Base-by-base conservation (phyloP, 2,329 filamentous ascomycete species). In the Xylaria sp. region DNA sequence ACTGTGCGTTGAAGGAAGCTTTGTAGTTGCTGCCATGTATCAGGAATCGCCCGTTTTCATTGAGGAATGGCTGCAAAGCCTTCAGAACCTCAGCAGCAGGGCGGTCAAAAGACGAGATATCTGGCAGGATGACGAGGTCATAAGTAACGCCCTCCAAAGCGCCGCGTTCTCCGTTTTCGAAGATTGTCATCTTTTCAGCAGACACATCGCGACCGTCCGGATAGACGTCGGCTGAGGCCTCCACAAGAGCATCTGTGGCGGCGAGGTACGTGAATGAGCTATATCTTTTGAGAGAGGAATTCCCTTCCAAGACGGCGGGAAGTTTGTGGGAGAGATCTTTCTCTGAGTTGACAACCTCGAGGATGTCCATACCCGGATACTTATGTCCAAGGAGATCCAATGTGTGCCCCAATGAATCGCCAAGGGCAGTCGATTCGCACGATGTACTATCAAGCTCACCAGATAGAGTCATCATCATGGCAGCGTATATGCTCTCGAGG, bases 341-440 rank as follows among this genome's bases (percentile, higher is more conserved):
- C 39, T 69, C 61, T 1, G 66, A 62, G 51, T 65, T 65, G 20
- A 66, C 63, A 25, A 71, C 57, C 51, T 66, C 23, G 13, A 69
- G 59, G 23, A 71, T 69, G 23, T 67, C 62, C 66, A 71, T 66
- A 23, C 67, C 64, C 15, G 69, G 55, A 37, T 71, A 63, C 66
- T 71, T 69, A 46, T 71, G 69, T 13, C 50, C 66, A 9, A 69
- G 18, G 10, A 71, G 44, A 54, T 71, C 69, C 1, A 71, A 25
- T 37, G 56, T 65, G 25, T 60, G 46, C 13, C n/a, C n/a, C 10
- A 65, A 37, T 23, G 63, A 66, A 34, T 66, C 63, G 4, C 63
- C 63, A 1, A 20, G 3, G 18, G 25, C 39, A 20, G 34, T 31
- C 9, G 50, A 25, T 31, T 25, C 65, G 31, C 15, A 41, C 15